These are phyloP conservation scores for Penicillium nucicola DNA, from an alignment of 495 filamentous ascomycete species.

Conservation along the genomic window DNA sequence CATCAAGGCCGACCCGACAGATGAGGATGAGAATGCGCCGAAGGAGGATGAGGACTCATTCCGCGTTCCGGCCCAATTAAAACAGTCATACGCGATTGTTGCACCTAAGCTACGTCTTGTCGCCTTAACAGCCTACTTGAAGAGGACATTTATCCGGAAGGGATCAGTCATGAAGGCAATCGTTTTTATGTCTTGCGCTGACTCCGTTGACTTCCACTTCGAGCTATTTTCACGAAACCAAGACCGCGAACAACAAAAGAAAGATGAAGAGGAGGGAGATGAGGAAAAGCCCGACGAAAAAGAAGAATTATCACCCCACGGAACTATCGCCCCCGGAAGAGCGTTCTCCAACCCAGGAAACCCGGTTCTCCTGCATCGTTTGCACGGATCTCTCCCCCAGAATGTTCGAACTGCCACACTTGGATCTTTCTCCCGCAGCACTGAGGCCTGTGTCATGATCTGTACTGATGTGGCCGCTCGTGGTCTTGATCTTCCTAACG, in stretches of 20 bases:
- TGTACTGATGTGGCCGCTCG: slow-evolving; percentile 95
- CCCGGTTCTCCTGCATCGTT: slow-evolving; percentile 69
- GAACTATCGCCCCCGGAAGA: slow-evolving; percentile 49
- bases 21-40: slow-evolving; percentile 35
- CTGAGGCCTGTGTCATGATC: slow-evolving; percentile 71
- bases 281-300: slow-evolving; percentile 18
- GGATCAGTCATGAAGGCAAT: slow-evolving; percentile 92
- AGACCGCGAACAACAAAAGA: slow-evolving; percentile 26
- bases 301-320: slow-evolving; percentile 32
- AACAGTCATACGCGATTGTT: slow-evolving; percentile 82
- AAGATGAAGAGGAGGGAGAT: slow-evolving; percentile 21
- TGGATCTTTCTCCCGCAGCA: slow-evolving; percentile 62
- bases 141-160: slow-evolving; percentile 78
- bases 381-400: slow-evolving; percentile 93
- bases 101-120: slow-evolving; percentile 88
- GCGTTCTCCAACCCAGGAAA: slow-evolving; percentile 50
- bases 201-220: slow-evolving; percentile 95
- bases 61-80: slow-evolving; percentile 86
- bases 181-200: slow-evolving; percentile 93
- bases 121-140: slow-evolving; percentile 76
- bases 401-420: slow-evolving; percentile 81
- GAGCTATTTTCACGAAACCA: slow-evolving; percentile 67
- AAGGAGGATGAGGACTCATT: slow-evolving; percentile 54
- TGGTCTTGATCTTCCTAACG: slow-evolving; percentile 88
- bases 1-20: slow-evolving; percentile 64